Conservation (phyloP, 2,329 filamentous ascomycete genomes). For the Claviceps cyperi region DNA sequence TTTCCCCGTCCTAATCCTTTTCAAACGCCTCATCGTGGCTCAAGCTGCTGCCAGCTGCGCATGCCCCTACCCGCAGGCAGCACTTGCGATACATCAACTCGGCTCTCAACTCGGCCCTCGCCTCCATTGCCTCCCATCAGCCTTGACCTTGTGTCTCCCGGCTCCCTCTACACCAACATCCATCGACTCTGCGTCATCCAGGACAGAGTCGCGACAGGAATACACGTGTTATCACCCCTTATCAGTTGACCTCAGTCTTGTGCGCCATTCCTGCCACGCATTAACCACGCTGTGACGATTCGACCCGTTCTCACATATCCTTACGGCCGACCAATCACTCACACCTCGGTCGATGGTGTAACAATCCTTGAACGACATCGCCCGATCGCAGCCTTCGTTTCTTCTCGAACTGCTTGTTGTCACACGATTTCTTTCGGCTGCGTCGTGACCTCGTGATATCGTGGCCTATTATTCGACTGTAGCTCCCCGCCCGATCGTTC, state of each 20-base stretch:
- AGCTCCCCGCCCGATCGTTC: background rate
- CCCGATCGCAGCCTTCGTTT: constrained; percentile 1
- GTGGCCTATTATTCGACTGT: background rate
- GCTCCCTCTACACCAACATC: background rate
- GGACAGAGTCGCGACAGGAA: background rate
- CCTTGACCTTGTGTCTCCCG: constrained; percentile 1
- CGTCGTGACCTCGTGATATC: background rate
- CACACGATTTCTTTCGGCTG: background rate
- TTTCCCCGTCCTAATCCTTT: background rate
- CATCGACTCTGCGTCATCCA: background rate
- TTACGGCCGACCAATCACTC: background rate
- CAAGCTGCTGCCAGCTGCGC: background rate
- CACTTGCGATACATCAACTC: background rate
- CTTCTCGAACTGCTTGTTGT: background rate
- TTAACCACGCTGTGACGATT: constrained; percentile 1
- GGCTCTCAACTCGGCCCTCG: background rate
- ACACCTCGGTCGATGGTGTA: background rate
- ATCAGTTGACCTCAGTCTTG: background rate
- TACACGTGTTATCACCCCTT: background rate
- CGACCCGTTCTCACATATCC: background rate
- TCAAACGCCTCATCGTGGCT: background rate
- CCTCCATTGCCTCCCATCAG: background rate
- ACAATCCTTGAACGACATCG: background rate
- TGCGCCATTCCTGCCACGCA: background rate
- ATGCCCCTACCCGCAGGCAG: background rate